These are phyloP conservation scores for Tetraselmis chui DNA, from an alignment of 139 green algal genomes.

Conservation along the genomic window DNA sequence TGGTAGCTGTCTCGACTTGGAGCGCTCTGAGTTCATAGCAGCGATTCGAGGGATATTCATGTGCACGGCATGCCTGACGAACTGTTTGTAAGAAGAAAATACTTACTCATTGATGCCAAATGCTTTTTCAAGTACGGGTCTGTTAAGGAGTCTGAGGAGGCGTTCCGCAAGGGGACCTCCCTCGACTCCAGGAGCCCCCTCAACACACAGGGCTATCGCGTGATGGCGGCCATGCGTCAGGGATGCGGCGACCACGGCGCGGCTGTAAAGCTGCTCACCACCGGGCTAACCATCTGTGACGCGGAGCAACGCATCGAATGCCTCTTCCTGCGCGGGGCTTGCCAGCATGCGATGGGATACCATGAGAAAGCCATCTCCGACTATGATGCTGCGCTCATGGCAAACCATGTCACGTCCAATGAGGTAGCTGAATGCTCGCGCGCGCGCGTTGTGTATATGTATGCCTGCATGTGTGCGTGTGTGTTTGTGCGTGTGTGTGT, in stretches of 20 bases:
- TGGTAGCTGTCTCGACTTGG: no score
- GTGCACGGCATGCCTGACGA: no score
- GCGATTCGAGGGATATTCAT: no score
- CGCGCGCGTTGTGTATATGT: no score
- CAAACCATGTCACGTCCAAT: not conserved
- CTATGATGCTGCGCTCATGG: constrained; percentile 32
- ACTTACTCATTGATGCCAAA: no score
- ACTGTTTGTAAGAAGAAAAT: no score
- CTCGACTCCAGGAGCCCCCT: constrained; percentile 22
- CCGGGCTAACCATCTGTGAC: constrained; percentile 33
- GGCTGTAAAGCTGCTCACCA: constrained; percentile 51
- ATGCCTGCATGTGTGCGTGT: no score
- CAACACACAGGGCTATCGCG: constrained; percentile 22
- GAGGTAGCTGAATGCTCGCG: no score
- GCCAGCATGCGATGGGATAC: constrained; percentile 46
- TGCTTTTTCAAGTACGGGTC: not conserved
- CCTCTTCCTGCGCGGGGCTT: constrained; percentile 61
- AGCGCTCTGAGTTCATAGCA: no score
- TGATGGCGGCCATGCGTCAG: constrained; percentile 65
- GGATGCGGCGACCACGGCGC: constrained; percentile 53
- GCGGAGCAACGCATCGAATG: constrained; percentile 38
- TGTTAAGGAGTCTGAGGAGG: constrained; percentile 52
- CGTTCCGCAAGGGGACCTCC: constrained; percentile 33
- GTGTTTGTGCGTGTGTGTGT: no score
- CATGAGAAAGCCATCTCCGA: constrained; percentile 38